Evolutionary conservation across 2,329 filamentous ascomycete genomes (phyloP).

Genomic region (Claviceps sp.): DNA sequence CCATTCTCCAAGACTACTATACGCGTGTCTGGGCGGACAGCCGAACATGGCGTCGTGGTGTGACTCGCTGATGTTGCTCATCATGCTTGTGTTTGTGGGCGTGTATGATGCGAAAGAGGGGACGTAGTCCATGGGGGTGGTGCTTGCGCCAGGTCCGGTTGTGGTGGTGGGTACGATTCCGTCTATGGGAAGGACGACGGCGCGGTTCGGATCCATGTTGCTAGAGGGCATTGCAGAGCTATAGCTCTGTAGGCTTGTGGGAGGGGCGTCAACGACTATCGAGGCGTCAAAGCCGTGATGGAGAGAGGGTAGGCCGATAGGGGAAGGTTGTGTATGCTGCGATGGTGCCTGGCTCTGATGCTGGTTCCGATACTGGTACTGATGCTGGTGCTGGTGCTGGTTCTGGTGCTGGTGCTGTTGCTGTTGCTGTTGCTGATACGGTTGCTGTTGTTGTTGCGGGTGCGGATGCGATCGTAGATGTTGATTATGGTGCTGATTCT

Average conservation of each 20-base stretch:
- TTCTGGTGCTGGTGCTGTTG: neutral
- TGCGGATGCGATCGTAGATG: no score
- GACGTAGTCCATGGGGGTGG: constrained; percentile 1
- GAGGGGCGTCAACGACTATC: neutral
- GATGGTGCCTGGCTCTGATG: constrained; percentile 9
- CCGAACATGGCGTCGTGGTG: constrained; percentile 48
- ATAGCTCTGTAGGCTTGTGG: constrained; percentile 10
- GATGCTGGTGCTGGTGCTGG: neutral
- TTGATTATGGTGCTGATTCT: no score
- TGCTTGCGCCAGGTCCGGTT: neutral
- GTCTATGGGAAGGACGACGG: constrained; percentile 1
- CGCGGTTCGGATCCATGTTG: neutral
- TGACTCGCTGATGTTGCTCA: neutral
- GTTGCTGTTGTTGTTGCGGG: neutral
- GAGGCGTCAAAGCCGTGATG: neutral
- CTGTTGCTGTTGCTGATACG: neutral
- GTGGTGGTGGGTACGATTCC: neutral
- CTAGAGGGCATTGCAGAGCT: constrained; percentile 7
- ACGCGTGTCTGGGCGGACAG: constrained; percentile 37
- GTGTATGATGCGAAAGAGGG: constrained; percentile 28
- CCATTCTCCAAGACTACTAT: constrained; percentile 33
- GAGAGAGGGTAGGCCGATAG: neutral
- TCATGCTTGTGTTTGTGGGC: constrained; percentile 5
- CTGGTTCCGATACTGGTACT: neutral
- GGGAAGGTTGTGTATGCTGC: neutral